phyloP scores from a whole-genome alignment of 305 asterid species.

The Fraxinus nigra region DNA sequence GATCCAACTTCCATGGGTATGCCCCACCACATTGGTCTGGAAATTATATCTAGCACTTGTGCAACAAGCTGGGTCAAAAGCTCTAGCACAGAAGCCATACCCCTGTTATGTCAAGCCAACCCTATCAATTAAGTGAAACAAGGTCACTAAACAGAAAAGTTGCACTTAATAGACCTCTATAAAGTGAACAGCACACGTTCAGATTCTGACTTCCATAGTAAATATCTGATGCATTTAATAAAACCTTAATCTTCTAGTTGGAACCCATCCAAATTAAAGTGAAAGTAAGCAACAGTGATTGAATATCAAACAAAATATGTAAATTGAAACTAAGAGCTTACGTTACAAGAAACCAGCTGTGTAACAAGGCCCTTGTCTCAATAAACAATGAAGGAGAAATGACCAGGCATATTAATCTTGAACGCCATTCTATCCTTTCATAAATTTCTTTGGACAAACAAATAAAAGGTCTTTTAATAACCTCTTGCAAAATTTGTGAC shows the following conservation, averaged over 20 bases:
- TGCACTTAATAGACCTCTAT: constrained; percentile 1
- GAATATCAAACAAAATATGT: constrained; percentile 11
- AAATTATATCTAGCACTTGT: constrained; percentile 55
- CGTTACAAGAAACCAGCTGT: constrained; percentile 71
- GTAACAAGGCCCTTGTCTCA: constrained; percentile 70
- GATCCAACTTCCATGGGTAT: constrained; percentile 62
- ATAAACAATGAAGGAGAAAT: constrained; percentile 63
- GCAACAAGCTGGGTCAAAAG: constrained; percentile 57
- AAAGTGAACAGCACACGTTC: background rate
- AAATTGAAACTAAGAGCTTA: constrained; percentile 32
- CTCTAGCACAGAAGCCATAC: constrained; percentile 70
- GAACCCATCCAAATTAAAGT: background rate
- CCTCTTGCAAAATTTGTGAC: constrained; percentile 55
- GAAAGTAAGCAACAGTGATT: background rate
- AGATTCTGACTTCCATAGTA: background rate
- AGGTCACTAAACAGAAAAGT: constrained; percentile 20
- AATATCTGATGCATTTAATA: background rate
- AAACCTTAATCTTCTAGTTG: background rate
- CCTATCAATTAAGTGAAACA: constrained; percentile 32
- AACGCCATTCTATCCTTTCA: constrained; percentile 66
- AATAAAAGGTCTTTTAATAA: constrained; percentile 52
- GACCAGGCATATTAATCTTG: constrained; percentile 55
- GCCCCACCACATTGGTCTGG: constrained; percentile 88
- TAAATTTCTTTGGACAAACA: constrained; percentile 46
- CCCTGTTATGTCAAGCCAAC: constrained; percentile 65